phyloP scores from a whole-genome alignment of 208 protist species.

The Leptomonas seymouri region DNA sequence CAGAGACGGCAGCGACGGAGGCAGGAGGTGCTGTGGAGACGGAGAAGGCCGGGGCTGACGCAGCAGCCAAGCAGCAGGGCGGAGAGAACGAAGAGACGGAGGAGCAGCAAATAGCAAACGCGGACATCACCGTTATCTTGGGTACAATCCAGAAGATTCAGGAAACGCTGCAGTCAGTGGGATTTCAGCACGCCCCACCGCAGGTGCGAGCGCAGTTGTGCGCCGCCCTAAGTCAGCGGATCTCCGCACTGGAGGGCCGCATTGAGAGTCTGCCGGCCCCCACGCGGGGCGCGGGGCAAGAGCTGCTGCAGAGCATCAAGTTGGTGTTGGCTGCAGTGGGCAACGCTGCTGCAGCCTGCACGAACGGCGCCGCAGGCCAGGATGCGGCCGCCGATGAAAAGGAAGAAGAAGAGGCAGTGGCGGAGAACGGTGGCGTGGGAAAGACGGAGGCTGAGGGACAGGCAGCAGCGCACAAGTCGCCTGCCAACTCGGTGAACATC shows the following conservation, averaged over 20 bases:
- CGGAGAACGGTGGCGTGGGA: background rate
- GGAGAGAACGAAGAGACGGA: background rate
- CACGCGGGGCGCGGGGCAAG: constrained; percentile 12
- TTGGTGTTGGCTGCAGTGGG: constrained; percentile 4
- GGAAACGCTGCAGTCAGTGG: constrained; percentile 18
- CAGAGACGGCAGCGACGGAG: background rate
- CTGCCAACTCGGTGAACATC: background rate
- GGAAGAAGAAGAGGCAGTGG: background rate
- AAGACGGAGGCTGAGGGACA: constrained; percentile 15
- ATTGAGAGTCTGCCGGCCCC: constrained; percentile 8
- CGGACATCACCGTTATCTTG: constrained; percentile 18
- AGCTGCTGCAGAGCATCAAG: constrained; percentile 26
- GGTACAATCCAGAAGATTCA: constrained; percentile 23
- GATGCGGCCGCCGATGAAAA: background rate
- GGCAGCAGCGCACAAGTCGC: background rate
- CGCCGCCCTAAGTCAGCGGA: constrained; percentile 8
- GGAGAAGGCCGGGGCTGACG: background rate
- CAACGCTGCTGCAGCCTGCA: background rate
- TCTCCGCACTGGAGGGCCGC: constrained; percentile 17
- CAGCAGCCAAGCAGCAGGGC: too few species aligned
- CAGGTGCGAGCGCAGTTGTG: constrained; percentile 20
- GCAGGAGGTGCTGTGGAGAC: background rate
- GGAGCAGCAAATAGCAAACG: constrained; percentile 7
- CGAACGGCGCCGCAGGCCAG: background rate
- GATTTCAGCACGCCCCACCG: constrained; percentile 21